Evolutionary conservation across 2,329 filamentous ascomycete species (phyloP).

Genomic region (Pseudogymnoascus sp.): DNA sequence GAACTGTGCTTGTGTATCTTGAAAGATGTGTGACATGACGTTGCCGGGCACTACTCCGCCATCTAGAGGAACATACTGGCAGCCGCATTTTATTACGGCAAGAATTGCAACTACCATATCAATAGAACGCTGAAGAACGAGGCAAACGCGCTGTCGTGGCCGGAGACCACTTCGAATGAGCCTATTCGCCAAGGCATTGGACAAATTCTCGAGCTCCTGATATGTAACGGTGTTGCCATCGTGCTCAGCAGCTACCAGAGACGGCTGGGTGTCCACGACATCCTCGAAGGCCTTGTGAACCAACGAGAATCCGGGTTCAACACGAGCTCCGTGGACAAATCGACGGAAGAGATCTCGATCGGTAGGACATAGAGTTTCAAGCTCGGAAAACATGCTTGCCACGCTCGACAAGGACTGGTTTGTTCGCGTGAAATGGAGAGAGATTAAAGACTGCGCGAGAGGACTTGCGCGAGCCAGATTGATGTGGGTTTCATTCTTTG

Average conservation of each 20-base stretch:
- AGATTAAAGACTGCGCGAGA: background rate
- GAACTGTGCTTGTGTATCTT: constrained; percentile 36
- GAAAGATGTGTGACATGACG: constrained; percentile 41
- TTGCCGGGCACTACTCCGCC: constrained; percentile 43
- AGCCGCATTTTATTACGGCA: constrained; percentile 47
- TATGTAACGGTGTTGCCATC: constrained; percentile 36
- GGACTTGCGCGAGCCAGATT: background rate
- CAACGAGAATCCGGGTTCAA: constrained; percentile 28
- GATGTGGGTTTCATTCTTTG: background rate
- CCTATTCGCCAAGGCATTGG: constrained; percentile 35
- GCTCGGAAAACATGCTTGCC: constrained; percentile 16
- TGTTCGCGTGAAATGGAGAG: background rate
- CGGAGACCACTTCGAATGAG: constrained; percentile 34
- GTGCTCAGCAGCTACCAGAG: constrained; percentile 32
- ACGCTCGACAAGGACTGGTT: background rate
- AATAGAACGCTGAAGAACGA: constrained; percentile 46
- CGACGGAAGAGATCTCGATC: constrained; percentile 22
- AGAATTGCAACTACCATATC: constrained; percentile 51
- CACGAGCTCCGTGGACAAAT: constrained; percentile 24
- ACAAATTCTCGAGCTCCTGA: constrained; percentile 34
- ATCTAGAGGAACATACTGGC: constrained; percentile 53
- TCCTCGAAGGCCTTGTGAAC: constrained; percentile 27
- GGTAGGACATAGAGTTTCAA: constrained; percentile 20
- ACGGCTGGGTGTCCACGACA: constrained; percentile 29
- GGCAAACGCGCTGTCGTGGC: constrained; percentile 41